Conservation (phyloP, 78 protist genomes). For the Acrasis kona region DNA sequence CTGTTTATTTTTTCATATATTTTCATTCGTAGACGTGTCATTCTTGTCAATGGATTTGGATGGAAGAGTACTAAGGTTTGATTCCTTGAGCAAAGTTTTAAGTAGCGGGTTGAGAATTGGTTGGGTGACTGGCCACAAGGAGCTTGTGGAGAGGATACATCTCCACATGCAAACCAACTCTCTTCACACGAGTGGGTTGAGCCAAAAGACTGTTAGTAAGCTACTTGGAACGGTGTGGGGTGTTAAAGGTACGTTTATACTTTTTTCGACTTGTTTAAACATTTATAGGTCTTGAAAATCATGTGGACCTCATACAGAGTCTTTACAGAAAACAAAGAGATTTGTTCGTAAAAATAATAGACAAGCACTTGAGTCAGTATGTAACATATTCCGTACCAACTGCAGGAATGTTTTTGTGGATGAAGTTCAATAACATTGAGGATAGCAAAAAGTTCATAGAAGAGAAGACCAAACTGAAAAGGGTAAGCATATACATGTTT, state of each 20-base stretch:
- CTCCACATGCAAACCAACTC: too few relatives aligned
- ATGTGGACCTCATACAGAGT: neutral
- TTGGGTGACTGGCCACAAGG: constrained; percentile 45
- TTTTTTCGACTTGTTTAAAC: too few relatives aligned
- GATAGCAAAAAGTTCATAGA: constrained; percentile 47
- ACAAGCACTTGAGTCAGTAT: constrained; percentile 43
- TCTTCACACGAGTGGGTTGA: too few relatives aligned
- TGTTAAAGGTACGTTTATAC: too few relatives aligned
- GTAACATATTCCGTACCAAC: constrained; percentile 40
- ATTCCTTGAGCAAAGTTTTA: constrained; percentile 63
- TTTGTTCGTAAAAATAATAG: neutral
- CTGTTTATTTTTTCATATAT: too few relatives aligned
- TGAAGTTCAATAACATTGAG: constrained; percentile 20
- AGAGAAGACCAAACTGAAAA: constrained; percentile 42
- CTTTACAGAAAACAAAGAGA: constrained; percentile 20
- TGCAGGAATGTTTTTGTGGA: constrained; percentile 77
- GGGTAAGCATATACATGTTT: too few relatives aligned
- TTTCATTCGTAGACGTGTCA: too few relatives aligned
- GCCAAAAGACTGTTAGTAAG: too few relatives aligned
- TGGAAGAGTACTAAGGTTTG: constrained; percentile 72
- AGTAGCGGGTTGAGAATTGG: constrained; percentile 76
- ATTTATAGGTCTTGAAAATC: constrained; percentile 17
- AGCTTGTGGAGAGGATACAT: constrained; percentile 46
- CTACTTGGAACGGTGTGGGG: too few relatives aligned
- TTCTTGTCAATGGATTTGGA: constrained; percentile 58